These are phyloP conservation scores for Closterium sp. DNA, from an alignment of 139 green algal genomes.

Conservation along the genomic window DNA sequence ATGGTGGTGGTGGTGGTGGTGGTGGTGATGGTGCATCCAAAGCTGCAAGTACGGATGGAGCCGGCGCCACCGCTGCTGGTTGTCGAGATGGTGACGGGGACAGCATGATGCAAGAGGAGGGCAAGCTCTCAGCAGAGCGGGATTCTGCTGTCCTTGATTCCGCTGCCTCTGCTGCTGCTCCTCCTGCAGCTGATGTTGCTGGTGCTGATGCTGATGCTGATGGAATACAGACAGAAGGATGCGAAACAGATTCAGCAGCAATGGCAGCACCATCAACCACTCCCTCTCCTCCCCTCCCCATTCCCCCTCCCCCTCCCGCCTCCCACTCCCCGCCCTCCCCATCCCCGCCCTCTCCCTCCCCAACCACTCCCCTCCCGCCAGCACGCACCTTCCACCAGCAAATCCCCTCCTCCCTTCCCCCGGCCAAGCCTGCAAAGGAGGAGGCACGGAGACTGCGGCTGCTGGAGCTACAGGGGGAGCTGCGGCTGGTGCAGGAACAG, in stretches of 20 bases:
- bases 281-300: not conserved
- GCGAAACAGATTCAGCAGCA: not conserved
- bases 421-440: not conserved
- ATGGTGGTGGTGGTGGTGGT: not conserved
- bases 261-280: not conserved
- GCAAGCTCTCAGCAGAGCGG: not conserved
- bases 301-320: not conserved
- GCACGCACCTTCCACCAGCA: not conserved
- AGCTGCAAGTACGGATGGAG: not conserved
- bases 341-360: not conserved
- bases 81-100: not conserved
- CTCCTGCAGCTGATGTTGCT: not conserved
- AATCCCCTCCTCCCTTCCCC: not conserved
- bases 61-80: too few relatives aligned
- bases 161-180: not conserved
- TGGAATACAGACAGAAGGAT: not conserved
- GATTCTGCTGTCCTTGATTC: not conserved
- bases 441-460: not conserved
- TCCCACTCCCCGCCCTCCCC: not conserved
- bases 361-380: not conserved
- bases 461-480: slow-evolving; percentile 13
- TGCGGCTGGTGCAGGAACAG: slow-evolving; percentile 9
- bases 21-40: not conserved
- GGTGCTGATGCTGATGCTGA: not conserved
- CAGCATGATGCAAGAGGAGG: not conserved